Evolutionary conservation across 2,329 filamentous ascomycete species (phyloP).

Genomic region (Pseudogymnoascus sp.): DNA sequence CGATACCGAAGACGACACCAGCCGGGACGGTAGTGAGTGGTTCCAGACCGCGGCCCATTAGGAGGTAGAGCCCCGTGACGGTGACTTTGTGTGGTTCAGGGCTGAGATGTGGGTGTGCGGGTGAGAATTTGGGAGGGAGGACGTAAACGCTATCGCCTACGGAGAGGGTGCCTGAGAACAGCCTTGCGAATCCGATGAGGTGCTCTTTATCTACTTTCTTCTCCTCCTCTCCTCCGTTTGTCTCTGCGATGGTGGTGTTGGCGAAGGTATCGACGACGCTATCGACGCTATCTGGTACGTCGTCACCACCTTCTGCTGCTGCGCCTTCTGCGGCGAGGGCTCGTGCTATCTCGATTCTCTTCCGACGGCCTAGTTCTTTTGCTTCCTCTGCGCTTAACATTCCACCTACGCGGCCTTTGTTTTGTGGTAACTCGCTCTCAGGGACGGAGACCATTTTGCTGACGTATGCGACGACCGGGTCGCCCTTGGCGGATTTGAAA

Average conservation of each 20-base stretch:
- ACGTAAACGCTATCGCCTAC: constrained; percentile 91
- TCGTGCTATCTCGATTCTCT: constrained; percentile 78
- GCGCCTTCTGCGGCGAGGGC: constrained; percentile 49
- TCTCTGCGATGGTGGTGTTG: constrained; percentile 51
- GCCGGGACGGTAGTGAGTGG: constrained; percentile 77
- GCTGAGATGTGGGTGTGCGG: constrained; percentile 61
- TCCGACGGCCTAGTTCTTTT: constrained; percentile 75
- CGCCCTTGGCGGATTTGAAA: constrained; percentile 62
- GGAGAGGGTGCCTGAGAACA: constrained; percentile 83
- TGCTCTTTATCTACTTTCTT: constrained; percentile 70
- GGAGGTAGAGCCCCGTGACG: constrained; percentile 81
- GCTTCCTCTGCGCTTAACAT: constrained; percentile 84
- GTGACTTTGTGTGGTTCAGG: constrained; percentile 76
- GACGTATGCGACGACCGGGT: constrained; percentile 86
- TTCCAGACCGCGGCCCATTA: constrained; percentile 90
- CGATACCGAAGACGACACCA: constrained; percentile 91
- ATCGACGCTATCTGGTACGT: constrained; percentile 29
- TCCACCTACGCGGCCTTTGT: constrained; percentile 63
- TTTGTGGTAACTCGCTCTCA: constrained; percentile 82
- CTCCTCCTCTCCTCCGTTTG: constrained; percentile 41
- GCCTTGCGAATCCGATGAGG: constrained; percentile 85
- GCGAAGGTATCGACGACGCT: constrained; percentile 45
- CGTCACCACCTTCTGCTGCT: constrained; percentile 12
- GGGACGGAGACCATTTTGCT: constrained; percentile 98
- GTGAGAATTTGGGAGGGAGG: constrained; percentile 85